Evolutionary conservation across 1,139 yeast species (phyloP).

Genomic region (Geotrichum klebahnii): DNA sequence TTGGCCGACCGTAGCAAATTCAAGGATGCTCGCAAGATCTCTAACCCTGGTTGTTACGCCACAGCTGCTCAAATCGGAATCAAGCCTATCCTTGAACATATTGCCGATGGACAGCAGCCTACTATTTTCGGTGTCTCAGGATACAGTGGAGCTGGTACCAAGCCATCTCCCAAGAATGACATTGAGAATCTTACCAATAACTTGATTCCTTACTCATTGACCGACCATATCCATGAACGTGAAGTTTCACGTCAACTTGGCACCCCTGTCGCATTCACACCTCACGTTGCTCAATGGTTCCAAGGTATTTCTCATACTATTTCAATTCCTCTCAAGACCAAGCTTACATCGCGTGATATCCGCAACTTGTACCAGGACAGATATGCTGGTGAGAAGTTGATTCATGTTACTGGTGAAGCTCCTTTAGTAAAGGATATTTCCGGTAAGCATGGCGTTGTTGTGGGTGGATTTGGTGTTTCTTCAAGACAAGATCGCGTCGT

Average conservation of each 20-base stretch:
- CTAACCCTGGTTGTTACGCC: constrained; percentile 98
- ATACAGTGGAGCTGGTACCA: constrained; percentile 98
- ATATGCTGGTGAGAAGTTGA: constrained; percentile 81
- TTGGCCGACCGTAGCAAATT: constrained; percentile 58
- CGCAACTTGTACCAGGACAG: constrained; percentile 83
- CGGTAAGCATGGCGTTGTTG: constrained; percentile 89
- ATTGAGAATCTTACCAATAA: constrained; percentile 67
- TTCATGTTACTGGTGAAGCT: constrained; percentile 81
- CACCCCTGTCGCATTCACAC: constrained; percentile 77
- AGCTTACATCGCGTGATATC: constrained; percentile 74
- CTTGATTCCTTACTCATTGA: constrained; percentile 88
- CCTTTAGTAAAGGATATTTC: constrained; percentile 88
- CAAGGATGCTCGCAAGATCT: constrained; percentile 72
- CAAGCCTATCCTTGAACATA: constrained; percentile 66
- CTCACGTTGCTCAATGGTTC: constrained; percentile 99
- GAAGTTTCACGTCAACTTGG: constrained; percentile 84
- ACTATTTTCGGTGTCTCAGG: constrained; percentile 93
- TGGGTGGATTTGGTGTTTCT: constrained; percentile 94
- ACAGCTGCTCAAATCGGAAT: constrained; percentile 95
- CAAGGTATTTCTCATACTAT: constrained; percentile 95
- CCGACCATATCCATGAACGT: constrained; percentile 93
- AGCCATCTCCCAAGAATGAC: constrained; percentile 95
- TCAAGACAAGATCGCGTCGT: constrained; percentile 87
- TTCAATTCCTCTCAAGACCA: constrained; percentile 75
- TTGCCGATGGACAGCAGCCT: constrained; percentile 58